Evolutionary conservation across 495 filamentous ascomycete genomes (phyloP), one percentile per base, ranked within the genome.

Genomic region (Neurospora sp.): DNA sequence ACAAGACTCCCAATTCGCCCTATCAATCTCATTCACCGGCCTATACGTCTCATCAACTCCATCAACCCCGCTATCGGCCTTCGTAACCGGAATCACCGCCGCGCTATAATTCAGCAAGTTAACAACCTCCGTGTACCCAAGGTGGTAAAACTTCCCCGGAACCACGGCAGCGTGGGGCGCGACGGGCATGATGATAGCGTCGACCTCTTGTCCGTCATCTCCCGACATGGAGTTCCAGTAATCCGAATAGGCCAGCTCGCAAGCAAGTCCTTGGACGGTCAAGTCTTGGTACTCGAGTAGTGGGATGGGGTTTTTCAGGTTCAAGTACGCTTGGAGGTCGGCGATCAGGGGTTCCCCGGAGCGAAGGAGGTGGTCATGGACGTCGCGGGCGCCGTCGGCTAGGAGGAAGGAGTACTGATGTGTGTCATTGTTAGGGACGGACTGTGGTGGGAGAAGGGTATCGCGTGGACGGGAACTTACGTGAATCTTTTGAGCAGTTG

Each of bases 131-230:
- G 84, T 79, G 23, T 87, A 86, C 11, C 74, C 78, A 73, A 66
- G 77, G 66, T 83, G 77, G 37, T 78, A 80, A 27, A 69, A 81
- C 23, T 74, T 78, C 1, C 78, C 81, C 1, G 78, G 78, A 14
- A 80, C 75, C 10, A 81, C 76, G 10, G 78, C 90, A 0, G 91
- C 88, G 75, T 92, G 90, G 0, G 87, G 83, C 10, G 84, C 84
- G n/a, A 87, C 83, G 0, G 87, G 88, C 73, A 84, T 85, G 54
- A 90, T 85, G 38, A 90, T 80, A 0, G 86, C 88, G 54, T 88
- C 86, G 12, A 88, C 81, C 6, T 75, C 71, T 37, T 82, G 81
- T 18, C 77, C 83, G 9, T 82, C 79, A 4, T 78, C 75, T 20
- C 74, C 71, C 5, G 72, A 73, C 35, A 77, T 82, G 5, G 80